These are phyloP conservation scores for Scheffersomyces cryptocercus DNA, from an alignment of 1,139 yeast genomes.

Conservation along the genomic window DNA sequence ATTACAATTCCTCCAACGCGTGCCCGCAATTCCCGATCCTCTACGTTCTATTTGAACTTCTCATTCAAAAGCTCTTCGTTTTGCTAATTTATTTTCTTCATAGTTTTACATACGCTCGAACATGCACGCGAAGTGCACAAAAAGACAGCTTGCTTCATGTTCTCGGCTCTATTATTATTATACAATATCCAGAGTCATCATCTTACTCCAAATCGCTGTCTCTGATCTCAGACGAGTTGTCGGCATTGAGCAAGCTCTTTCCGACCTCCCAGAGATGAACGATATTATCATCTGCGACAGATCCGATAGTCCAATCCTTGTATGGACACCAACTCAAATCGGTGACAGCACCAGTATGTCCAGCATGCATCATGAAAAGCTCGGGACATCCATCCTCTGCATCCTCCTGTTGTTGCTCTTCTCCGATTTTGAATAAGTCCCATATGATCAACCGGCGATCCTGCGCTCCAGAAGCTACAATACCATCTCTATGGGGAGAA, in stretches of 20 bases:
- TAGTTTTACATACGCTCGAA: too few species aligned
- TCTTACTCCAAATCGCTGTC: slow-evolving; percentile 24
- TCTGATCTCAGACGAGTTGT: slow-evolving; percentile 22
- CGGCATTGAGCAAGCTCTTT: slow-evolving; percentile 45
- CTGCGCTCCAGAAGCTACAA: slow-evolving; percentile 70
- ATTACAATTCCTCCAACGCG: too few species aligned
- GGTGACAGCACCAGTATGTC: slow-evolving; percentile 74
- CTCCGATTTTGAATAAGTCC: slow-evolving; percentile 74
- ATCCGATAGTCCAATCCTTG: slow-evolving; percentile 71
- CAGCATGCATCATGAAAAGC: slow-evolving; percentile 83
- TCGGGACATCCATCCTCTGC: slow-evolving; percentile 84
- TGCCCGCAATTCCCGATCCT: too few species aligned
- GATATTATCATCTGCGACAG: slow-evolving; percentile 75
- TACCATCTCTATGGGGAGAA: slow-evolving; percentile 69
- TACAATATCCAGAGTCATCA: too few species aligned
- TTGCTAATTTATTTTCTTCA: too few species aligned
- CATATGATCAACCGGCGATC: slow-evolving; percentile 73
- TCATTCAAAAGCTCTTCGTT: too few species aligned
- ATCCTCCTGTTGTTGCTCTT: slow-evolving; percentile 78
- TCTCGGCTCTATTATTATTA: too few species aligned
- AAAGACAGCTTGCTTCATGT: too few species aligned
- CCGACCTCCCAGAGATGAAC: slow-evolving; percentile 77
- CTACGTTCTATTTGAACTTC: too few species aligned
- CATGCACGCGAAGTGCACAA: too few species aligned
- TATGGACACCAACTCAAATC: slow-evolving; percentile 72